A percentile compares a stretch with the other conserved stretches of the same genome.
Conservation (phyloP, 768 basidiomycete species). For the Chalciporus pseudorubinellus region DNA sequence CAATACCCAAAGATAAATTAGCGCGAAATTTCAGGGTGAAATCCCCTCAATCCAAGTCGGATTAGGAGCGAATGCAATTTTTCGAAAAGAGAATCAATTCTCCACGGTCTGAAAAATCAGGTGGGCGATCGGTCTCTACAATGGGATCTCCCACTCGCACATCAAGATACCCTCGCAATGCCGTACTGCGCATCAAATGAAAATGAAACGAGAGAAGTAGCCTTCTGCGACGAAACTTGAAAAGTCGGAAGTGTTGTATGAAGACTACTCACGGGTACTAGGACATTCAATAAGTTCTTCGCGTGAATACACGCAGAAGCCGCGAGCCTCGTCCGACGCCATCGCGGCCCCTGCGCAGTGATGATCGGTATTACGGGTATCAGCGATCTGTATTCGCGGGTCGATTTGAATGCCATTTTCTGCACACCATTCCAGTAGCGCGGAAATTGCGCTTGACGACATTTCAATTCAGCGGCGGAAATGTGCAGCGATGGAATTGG, state of each 20-base stretch:
- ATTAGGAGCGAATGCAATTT: conserved; percentile 6
- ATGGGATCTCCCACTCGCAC: conserved; percentile 1
- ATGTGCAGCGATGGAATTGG: conserved; percentile 2
- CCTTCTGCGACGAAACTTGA: conserved; percentile 4
- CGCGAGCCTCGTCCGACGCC: conserved; percentile 6
- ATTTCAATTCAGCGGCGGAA: conserved; percentile 11
- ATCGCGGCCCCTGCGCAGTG: conserved; percentile 1
- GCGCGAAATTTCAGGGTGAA: not conserved
- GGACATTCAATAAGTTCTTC: conserved; percentile 20
- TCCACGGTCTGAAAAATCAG: conserved; percentile 2
- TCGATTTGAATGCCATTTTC: conserved; percentile 48
- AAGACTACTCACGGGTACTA: conserved; percentile 32
- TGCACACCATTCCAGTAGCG: conserved; percentile 49
- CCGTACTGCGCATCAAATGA: conserved; percentile 1
- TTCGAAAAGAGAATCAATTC: not conserved
- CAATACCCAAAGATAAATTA: conserved; percentile 6
- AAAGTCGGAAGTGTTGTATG: not conserved
- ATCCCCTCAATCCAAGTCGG: not conserved
- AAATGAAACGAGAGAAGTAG: not conserved
- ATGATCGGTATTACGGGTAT: not conserved
- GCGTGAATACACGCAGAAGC: conserved; percentile 25
- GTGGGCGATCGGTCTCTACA: not conserved
- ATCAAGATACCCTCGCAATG: not conserved
- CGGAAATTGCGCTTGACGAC: conserved; percentile 13
- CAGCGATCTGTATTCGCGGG: conserved; percentile 38